phyloP scores from a whole-genome alignment of 192 early-diverging fungal genomes.

The Backusella psychrophila region DNA sequence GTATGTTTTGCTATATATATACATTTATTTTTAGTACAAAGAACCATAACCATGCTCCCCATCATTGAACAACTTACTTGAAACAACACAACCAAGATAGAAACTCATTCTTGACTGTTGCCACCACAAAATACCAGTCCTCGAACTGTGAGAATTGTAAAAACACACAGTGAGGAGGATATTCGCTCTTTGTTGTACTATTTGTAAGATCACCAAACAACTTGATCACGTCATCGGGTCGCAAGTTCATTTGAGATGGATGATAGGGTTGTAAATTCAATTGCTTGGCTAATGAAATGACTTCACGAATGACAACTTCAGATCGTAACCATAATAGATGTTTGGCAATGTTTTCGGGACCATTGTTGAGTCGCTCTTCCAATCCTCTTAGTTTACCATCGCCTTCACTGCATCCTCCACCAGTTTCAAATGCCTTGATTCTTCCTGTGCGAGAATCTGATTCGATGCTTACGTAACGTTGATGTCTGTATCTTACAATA shows the following conservation, averaged over 20 bases:
- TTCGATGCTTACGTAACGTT: slow-evolving; percentile 46
- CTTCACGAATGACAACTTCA: slow-evolving; percentile 33
- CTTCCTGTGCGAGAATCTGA: slow-evolving; percentile 48
- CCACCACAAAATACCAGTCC: slow-evolving; percentile 38
- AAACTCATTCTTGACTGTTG: slow-evolving; percentile 30
- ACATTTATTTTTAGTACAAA: not conserved
- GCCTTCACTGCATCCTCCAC: slow-evolving; percentile 40
- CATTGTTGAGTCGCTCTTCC: slow-evolving; percentile 32
- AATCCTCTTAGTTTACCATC: slow-evolving; percentile 43
- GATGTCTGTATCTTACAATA: slow-evolving; percentile 41
- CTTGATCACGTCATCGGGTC: slow-evolving; percentile 27
- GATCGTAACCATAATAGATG: slow-evolving; percentile 38
- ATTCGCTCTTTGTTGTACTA: not conserved
- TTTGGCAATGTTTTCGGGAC: slow-evolving; percentile 26
- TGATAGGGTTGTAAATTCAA: slow-evolving; percentile 30
- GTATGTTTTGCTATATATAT: slow-evolving; percentile 17
- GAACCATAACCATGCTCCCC: not conserved
- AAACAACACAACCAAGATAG: slow-evolving; percentile 29
- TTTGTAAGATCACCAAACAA: slow-evolving; percentile 26
- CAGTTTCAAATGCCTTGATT: slow-evolving; percentile 42
- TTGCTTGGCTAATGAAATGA: slow-evolving; percentile 38
- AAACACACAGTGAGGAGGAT: slow-evolving; percentile 35
- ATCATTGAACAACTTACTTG: slow-evolving; percentile 13
- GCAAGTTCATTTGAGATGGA: slow-evolving; percentile 30
- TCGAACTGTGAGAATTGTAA: slow-evolving; percentile 38